phyloP scores from a whole-genome alignment of 164 flowering plant genomes.

The Amborella trichopoda region DNA sequence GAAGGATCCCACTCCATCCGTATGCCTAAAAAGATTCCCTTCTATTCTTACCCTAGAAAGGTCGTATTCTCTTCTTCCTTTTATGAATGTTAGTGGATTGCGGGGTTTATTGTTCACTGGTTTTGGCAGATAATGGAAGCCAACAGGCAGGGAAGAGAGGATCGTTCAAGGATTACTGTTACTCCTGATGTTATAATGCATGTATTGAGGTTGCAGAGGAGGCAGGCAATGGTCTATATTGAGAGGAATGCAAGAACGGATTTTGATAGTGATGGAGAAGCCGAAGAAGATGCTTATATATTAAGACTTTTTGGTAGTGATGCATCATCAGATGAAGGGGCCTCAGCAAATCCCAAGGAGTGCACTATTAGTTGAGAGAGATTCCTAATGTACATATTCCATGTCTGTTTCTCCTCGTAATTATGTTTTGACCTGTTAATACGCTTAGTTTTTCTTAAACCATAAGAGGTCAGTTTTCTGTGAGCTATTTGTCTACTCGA shows the following conservation, averaged over 20 bases:
- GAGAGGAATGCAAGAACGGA: conserved; percentile 32
- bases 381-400: too few species aligned
- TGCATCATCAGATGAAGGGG: conserved; percentile 30
- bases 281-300: conserved; percentile 21
- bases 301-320: conserved; percentile 24
- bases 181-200: conserved; percentile 65
- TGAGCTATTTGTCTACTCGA: too few species aligned
- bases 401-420: too few species aligned
- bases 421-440: too few species aligned
- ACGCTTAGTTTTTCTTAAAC: too few species aligned
- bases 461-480: too few species aligned
- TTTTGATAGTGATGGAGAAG: conserved; percentile 40
- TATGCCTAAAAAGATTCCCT: background rate
- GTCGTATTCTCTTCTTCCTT: background rate
- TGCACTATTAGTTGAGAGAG: conserved; percentile 50
- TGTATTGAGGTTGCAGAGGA: conserved; percentile 44
- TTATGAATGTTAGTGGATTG: too few species aligned
- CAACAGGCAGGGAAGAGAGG: conserved; percentile 44
- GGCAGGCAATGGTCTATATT: conserved; percentile 32
- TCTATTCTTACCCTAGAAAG: background rate
- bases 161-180: conserved; percentile 31
- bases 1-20: too few species aligned
- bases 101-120: background rate
- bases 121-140: conserved; percentile 42
- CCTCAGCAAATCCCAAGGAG: conserved; percentile 23